phyloP scores from a whole-genome alignment of 1,139 yeast genomes.

The Yamadazyma siamensis region DNA sequence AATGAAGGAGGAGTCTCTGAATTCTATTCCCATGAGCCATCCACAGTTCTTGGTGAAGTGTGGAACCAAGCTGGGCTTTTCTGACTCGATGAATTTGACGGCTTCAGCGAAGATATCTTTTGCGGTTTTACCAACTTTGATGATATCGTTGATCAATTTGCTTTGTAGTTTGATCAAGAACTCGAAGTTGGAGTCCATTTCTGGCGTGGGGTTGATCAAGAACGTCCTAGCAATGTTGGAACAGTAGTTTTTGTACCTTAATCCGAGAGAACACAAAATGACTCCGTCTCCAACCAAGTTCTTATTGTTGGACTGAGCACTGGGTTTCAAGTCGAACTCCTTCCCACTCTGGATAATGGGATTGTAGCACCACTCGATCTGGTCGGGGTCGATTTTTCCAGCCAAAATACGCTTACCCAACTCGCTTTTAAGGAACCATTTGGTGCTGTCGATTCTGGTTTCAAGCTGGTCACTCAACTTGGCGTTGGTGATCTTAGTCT shows the following conservation, averaged over 20 bases:
- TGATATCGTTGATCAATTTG: constrained; percentile 48
- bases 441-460: constrained; percentile 72
- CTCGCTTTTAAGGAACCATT: constrained; percentile 63
- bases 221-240: constrained; percentile 87
- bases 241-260: constrained; percentile 86
- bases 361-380: constrained; percentile 90
- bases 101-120: constrained; percentile 67
- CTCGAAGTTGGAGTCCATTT: constrained; percentile 77
- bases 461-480: constrained; percentile 76
- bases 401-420: constrained; percentile 53
- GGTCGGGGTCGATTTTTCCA: constrained; percentile 58
- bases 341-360: constrained; percentile 92
- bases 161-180: constrained; percentile 67
- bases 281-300: constrained; percentile 74
- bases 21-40: constrained; percentile 87
- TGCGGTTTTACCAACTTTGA: constrained; percentile 68
- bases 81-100: constrained; percentile 51
- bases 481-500: constrained; percentile 67
- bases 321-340: constrained; percentile 77
- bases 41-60: constrained; percentile 82
- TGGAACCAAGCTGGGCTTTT: constrained; percentile 59
- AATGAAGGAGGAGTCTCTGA: constrained; percentile 75
- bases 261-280: constrained; percentile 78
- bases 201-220: constrained; percentile 82
- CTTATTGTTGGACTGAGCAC: constrained; percentile 72